phyloP scores from a whole-genome alignment of 1,139 yeast species.

The Kodamaea arcana region DNA sequence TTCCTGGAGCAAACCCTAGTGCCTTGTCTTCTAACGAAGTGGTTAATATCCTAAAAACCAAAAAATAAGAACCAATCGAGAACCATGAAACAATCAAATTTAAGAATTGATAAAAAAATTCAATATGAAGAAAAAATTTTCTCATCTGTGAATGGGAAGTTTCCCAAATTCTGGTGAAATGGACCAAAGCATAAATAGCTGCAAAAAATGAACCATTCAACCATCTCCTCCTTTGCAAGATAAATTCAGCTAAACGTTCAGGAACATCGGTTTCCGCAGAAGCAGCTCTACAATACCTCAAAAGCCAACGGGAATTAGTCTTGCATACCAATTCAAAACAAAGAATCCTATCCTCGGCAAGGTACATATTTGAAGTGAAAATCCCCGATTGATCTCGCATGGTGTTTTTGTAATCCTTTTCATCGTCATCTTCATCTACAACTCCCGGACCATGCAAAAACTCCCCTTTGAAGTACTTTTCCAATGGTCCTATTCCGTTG shows the following conservation, averaged over 20 bases:
- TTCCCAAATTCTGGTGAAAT: constrained; percentile 42
- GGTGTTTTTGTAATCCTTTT: constrained; percentile 37
- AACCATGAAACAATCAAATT: constrained; percentile 67
- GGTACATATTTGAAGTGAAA: constrained; percentile 48
- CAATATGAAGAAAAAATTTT: constrained; percentile 40
- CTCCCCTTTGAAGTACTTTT: constrained; percentile 48
- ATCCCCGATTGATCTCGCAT: constrained; percentile 46
- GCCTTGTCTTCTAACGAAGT: constrained; percentile 57
- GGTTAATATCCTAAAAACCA: constrained; percentile 76
- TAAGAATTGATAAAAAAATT: constrained; percentile 42
- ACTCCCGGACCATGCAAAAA: constrained; percentile 45
- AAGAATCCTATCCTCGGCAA: constrained; percentile 48
- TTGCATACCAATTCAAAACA: constrained; percentile 49
- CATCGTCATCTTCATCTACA: constrained; percentile 45
- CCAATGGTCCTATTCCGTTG: constrained; percentile 44
- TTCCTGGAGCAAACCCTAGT: constrained; percentile 65
- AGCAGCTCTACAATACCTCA: constrained; percentile 44
- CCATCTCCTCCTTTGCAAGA: constrained; percentile 50
- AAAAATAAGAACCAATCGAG: constrained; percentile 72
- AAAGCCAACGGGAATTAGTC: constrained; percentile 40
- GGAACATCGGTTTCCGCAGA: constrained; percentile 51
- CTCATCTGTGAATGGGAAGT: constrained; percentile 41
- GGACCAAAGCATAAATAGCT: constrained; percentile 44
- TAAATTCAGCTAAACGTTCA: constrained; percentile 42
- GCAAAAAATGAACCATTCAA: constrained; percentile 49